Base-by-base conservation (phyloP, 305 asterid genomes). In the Fraxinus paxiana region DNA sequence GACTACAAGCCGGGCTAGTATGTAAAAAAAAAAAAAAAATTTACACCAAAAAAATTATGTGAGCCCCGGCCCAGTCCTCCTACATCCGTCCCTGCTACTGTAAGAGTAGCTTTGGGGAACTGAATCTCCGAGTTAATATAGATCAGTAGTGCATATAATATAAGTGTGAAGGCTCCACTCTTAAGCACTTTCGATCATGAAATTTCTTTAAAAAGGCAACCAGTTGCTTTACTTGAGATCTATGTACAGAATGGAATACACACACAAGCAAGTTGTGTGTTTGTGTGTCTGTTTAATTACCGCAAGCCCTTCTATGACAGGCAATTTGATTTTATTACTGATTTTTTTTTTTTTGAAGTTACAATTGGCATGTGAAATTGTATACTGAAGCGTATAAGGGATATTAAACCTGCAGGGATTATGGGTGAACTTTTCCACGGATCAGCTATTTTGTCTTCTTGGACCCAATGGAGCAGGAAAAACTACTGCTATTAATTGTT, bases 391-490 rank as follows among this genome's bases (percentile, higher is more conserved):
- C 38, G 30, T 33, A 80, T 54, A 15, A 20, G 28, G 75, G 73
- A 34, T 59, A 81, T 70, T 73, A 12, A 70, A 81, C 80, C 33
- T 87, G 79, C 92, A 96, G 99, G 97, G 95, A 63, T 79, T 96
- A 77, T 96, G 98, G 98, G 84, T 96, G 82, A 96, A 92, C 87
- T 88, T 94, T 81, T 92, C 97, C 41, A 94, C 87, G 82, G 92
- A 92, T 87, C 99, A 96, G 88, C 85, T 96, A 70, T 92, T 92
- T 83, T 94, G 97, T 88, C 93, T 92, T 84, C 96, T 94, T 22
- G 99, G 99, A 77, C 98, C 98, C 54, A 96, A 96, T 87, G 98
- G 99, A 84, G 98, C 98, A 59, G 99, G 99, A 56, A 96, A 96
- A 87, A 92, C 99, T 79, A 96, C 98, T 59, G 81, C 89, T 35